Conservation (phyloP, 140 eudicot species). For the Bidens hawaiensis region DNA sequence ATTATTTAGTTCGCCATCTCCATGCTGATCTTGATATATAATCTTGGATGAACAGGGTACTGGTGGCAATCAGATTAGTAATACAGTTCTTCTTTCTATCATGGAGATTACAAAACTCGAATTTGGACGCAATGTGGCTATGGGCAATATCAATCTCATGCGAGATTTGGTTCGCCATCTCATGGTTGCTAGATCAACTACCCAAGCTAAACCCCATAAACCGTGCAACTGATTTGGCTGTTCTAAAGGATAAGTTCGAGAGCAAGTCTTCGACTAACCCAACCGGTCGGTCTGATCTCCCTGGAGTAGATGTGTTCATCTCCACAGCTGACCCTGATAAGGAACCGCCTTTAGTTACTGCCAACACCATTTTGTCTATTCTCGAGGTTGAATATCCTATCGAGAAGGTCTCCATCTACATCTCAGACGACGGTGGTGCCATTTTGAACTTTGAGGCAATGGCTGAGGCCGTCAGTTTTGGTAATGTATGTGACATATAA, state of each 20-base stretch:
- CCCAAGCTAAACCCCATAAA: conserved; percentile 91
- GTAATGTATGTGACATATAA: conserved; percentile 40
- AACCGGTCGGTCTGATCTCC: conserved; percentile 82
- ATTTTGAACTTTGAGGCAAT: conserved; percentile 92
- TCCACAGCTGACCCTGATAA: conserved; percentile 96
- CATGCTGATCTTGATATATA: neutral
- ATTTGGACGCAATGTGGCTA: conserved; percentile 78
- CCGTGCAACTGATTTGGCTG: conserved; percentile 65
- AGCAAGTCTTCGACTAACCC: conserved; percentile 55
- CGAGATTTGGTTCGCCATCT: conserved; percentile 85
- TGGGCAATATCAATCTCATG: conserved; percentile 73
- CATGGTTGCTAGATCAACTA: conserved; percentile 86
- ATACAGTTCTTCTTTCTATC: conserved; percentile 44
- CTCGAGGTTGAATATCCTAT: conserved; percentile 88
- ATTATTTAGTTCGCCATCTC: too few relatives aligned
- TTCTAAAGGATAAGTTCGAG: conserved; percentile 82
- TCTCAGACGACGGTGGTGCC: conserved; percentile 94
- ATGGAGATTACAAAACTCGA: conserved; percentile 79
- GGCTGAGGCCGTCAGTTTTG: conserved; percentile 89
- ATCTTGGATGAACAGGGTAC: conserved; percentile 39
- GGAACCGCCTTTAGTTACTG: conserved; percentile 92
- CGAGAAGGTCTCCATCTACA: conserved; percentile 69
- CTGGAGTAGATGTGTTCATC: conserved; percentile 79
- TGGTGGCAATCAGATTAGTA: conserved; percentile 57
- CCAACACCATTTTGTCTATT: conserved; percentile 76